phyloP scores from a whole-genome alignment of 169 alveolate genomes.

The Cryptosporidium xiaoi region DNA sequence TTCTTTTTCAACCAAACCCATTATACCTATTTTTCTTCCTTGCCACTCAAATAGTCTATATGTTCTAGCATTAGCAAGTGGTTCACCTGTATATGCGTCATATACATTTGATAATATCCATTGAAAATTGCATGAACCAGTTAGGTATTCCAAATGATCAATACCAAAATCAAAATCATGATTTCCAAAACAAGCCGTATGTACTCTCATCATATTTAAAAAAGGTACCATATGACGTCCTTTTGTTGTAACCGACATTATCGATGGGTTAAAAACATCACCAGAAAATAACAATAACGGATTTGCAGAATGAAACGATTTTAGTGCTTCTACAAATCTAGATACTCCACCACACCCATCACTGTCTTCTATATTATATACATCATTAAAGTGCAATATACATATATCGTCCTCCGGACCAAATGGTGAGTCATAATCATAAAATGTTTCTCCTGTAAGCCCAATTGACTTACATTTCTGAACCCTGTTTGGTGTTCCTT shows the following conservation, averaged over 20 bases:
- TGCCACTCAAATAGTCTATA: conserved; percentile 83
- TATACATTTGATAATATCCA: conserved; percentile 87
- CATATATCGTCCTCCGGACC: conserved; percentile 82
- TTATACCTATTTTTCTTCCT: conserved; percentile 85
- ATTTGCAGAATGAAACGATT: conserved; percentile 76
- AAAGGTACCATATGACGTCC: conserved; percentile 90
- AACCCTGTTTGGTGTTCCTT: conserved; percentile 45
- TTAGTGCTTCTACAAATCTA: conserved; percentile 87
- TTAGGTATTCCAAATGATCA: conserved; percentile 83
- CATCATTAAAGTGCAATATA: conserved; percentile 92
- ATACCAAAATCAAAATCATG: conserved; percentile 93
- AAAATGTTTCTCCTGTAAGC: conserved; percentile 72
- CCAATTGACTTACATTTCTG: conserved; percentile 51
- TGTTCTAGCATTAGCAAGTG: conserved; percentile 83
- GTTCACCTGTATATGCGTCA: conserved; percentile 81
- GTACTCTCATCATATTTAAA: conserved; percentile 81
- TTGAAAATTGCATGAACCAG: conserved; percentile 82
- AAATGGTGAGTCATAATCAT: conserved; percentile 81
- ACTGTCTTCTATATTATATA: conserved; percentile 87
- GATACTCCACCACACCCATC: conserved; percentile 90
- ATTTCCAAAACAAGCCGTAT: conserved; percentile 92
- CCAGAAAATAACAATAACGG: conserved; percentile 87
- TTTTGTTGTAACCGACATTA: conserved; percentile 83
- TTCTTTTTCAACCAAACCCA: conserved; percentile 90
- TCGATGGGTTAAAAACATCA: conserved; percentile 91